Percentiles rank a stretch among this genome's conserved stretches.
Conservation (phyloP, 2,329 filamentous ascomycete species). For the Ceratocystis ficicola region DNA sequence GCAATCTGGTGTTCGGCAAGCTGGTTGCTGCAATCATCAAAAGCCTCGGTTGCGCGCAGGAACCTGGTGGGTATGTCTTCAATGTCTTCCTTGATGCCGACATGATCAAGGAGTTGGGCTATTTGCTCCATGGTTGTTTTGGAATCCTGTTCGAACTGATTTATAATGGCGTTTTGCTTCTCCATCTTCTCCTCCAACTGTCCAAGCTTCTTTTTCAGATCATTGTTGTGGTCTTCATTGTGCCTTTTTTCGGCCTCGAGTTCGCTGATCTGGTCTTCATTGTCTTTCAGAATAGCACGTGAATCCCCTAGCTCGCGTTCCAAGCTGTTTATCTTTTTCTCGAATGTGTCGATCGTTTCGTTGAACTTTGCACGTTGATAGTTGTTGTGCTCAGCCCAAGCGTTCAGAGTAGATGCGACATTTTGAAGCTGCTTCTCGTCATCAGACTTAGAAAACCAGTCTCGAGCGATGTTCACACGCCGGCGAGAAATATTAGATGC, state of each 20-base stretch:
- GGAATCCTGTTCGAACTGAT: conserved; percentile 4
- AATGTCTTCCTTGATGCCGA: conserved; percentile 4
- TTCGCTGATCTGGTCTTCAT: conserved; percentile 13
- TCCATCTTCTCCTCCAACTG: conserved; percentile 2
- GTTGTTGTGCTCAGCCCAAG: conserved; percentile 20
- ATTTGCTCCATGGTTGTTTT: background rate
- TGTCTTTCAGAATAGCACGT: background rate
- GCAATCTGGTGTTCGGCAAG: conserved; percentile 9
- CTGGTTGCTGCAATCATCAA: background rate
- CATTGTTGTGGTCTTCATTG: conserved; percentile 6
- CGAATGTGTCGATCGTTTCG: conserved; percentile 14
- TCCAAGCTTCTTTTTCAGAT: conserved; percentile 5
- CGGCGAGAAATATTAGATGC: conserved; percentile 22
- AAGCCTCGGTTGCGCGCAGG: background rate
- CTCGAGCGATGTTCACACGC: conserved; percentile 13
- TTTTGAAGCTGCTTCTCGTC: conserved; percentile 20
- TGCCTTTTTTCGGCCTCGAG: conserved; percentile 13
- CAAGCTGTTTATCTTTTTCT: conserved; percentile 16
- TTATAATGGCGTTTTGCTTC: conserved; percentile 1
- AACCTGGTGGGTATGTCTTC: background rate
- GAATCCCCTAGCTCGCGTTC: conserved; percentile 13
- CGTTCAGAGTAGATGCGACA: conserved; percentile 20
- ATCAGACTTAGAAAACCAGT: conserved; percentile 17
- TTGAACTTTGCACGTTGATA: conserved; percentile 15
- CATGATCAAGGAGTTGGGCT: background rate